Base-by-base conservation (phyloP, 2,329 filamentous ascomycete species). In the Cordyceps javanica region DNA sequence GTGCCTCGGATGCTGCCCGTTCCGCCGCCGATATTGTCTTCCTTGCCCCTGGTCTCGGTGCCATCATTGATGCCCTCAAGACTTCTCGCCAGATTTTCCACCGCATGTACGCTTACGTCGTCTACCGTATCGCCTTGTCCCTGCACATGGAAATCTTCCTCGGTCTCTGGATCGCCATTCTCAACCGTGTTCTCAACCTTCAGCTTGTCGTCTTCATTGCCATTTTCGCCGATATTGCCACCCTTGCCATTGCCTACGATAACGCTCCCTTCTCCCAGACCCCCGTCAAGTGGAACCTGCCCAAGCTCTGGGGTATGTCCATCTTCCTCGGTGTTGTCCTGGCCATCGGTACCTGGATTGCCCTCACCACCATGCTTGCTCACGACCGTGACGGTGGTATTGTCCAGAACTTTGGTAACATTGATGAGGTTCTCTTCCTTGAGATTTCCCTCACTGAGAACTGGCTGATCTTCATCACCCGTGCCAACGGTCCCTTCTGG, bases 391-490 rank as follows among this genome's bases (percentile, higher is more conserved):
- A 89, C 65, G 89, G 88, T 66, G 91, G 91, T 82, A 93, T 96
- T 66, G 88, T 92, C 63, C 89, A 96, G 81, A 93, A 94, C 77
- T 89, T 88, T 66, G 91, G 91, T 82, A 82, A 87, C 70, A 77
- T 89, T 57, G 90, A 96, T 65, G 85, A 86, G 66, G 86, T 96
- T 59, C 75, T 96, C 68, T 96, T 96, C 83, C 86, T 96, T 38
- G 85, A 96, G 76, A 90, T 96, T 72, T 90, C 89, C 13, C 83
- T 96, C 56, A 92, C 91, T 60, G 90, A 96, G 81, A 96, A 95
- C 78, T 96, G 91, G 91, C 82, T 96, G 54, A 96, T 96, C 75
- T 95, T 96, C 80, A 93, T 96, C 76, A 96, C 91, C 63, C 90
- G 91, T 81, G 88, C 90, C 75, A 92, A 92, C 75, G 90, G 91